A percentile compares a stretch with the other conserved stretches of the same genome.
Evolutionary conservation across 176 grass and related monocot genomes (phyloP).

Genomic region (Avena atlantica): DNA sequence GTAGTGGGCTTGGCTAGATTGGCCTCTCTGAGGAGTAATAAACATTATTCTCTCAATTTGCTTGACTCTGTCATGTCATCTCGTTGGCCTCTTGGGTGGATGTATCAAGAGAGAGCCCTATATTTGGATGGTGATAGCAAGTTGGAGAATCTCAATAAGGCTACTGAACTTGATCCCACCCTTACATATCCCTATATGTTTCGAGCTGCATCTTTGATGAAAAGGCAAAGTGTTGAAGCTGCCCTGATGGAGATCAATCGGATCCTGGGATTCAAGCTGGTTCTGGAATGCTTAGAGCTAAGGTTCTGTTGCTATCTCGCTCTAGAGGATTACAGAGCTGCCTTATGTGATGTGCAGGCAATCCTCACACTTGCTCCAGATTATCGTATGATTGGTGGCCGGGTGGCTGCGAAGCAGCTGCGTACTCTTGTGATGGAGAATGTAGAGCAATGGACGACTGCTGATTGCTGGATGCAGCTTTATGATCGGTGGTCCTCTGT

Average conservation of each 20-base stretch:
- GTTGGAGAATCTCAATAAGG: constrained; percentile 89
- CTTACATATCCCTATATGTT: constrained; percentile 95
- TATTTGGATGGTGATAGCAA: constrained; percentile 86
- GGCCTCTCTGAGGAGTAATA: constrained; percentile 71
- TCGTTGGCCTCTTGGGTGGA: constrained; percentile 90
- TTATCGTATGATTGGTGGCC: constrained; percentile 92
- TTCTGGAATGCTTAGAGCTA: constrained; percentile 88
- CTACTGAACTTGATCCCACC: constrained; percentile 88
- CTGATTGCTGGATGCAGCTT: constrained; percentile 98
- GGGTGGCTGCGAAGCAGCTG: constrained; percentile 78
- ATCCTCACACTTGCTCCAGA: constrained; percentile 88
- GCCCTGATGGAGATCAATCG: constrained; percentile 90
- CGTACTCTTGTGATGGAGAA: constrained; percentile 86
- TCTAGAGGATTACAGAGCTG: constrained; percentile 86
- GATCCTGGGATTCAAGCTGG: constrained; percentile 85
- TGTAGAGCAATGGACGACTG: constrained; percentile 92
- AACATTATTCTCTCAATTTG: constrained; percentile 88
- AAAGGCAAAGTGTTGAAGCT: constrained; percentile 88
- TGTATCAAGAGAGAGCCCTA: constrained; percentile 94
- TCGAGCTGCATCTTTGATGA: constrained; percentile 64
- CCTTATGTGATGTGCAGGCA: constrained; percentile 88
- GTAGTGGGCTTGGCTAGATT: constrained; percentile 84
- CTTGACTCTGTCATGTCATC: constrained; percentile 87
- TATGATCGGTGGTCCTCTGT: constrained; percentile 98
- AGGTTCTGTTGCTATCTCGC: constrained; percentile 93